Evolutionary conservation across 768 basidiomycete species (phyloP), one percentile per base, ranked within the genome.

Genomic region (Pleurotus citrinopileatus): DNA sequence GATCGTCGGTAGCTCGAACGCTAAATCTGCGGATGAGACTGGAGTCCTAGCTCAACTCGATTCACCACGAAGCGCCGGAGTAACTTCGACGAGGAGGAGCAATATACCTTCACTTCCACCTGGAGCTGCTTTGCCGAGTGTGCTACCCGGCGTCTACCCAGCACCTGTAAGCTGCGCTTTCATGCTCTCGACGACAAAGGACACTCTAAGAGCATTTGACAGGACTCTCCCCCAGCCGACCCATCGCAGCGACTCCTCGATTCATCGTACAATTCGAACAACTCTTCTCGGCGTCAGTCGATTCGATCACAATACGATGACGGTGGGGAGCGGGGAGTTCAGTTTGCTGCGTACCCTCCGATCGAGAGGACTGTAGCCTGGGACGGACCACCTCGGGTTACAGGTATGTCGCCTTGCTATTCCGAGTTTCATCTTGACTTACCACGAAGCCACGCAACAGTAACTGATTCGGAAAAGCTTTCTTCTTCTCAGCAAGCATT

Each of bases 171-270:
- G 17, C 17, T 19, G 38, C 38, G 19, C 38, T 40, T n/a, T 34
- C n/a, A n/a, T n/a, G 32, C 32, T 10, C 10, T 34, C 10, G 10
- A 34, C n/a, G 10, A 34, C n/a, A 34, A 34, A 34, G 32, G 38
- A 13, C 29, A 32, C 29, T 13, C 38, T 40, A 40, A 40, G 8
- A 40, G 10, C 19, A 40, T 23, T 3, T n/a, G n/a, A 7, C n/a
- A 51, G 48, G 48, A 51, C 22, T 51, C 48, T 2, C 48, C 48
- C 23, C 48, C 48, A 22, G 28, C 48, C 5, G 27, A 20, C 4
- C 48, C 48, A 17, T 51, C 48, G 10, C 48, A 51, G 22, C 28
- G 34, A 51, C 48, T 51, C 48, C 34, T 51, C 19, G 48, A 51
- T 23, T 23, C 48, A 4, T 51, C 48, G 25, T 44, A 44, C 26